These are phyloP conservation scores for Aspergillus sp. DNA, from an alignment of 2,329 filamentous ascomycete species.

Conservation along the genomic window DNA sequence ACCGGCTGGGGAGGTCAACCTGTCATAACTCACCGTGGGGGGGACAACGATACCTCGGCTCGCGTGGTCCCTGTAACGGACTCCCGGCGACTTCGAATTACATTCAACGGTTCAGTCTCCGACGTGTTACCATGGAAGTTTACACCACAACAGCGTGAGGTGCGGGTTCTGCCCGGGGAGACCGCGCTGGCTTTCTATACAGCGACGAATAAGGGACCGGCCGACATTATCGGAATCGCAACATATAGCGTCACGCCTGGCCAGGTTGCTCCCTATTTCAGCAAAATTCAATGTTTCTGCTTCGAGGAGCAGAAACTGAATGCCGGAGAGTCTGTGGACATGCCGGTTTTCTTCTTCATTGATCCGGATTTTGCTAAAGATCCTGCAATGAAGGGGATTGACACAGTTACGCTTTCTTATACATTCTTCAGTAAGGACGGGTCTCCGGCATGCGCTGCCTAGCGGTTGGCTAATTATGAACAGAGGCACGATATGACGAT, in stretches of 20 bases:
- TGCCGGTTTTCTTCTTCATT: slow-evolving; percentile 99
- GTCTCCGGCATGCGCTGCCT: background rate
- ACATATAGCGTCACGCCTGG: slow-evolving; percentile 96
- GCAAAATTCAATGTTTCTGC: slow-evolving; percentile 99
- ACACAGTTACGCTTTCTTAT: slow-evolving; percentile 92
- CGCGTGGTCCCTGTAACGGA: slow-evolving; percentile 73
- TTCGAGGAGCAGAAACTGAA: slow-evolving; percentile 95
- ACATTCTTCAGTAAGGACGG: slow-evolving; percentile 84
- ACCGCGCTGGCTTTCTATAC: slow-evolving; percentile 97
- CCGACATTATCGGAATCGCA: slow-evolving; percentile 95
- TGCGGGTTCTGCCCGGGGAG: slow-evolving; percentile 88
- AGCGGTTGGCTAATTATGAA: slow-evolving; percentile 27
- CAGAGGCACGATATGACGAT: slow-evolving; percentile 77
- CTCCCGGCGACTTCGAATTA: slow-evolving; percentile 82
- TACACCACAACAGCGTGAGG: slow-evolving; percentile 89
- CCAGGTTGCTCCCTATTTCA: slow-evolving; percentile 94
- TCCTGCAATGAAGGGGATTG: slow-evolving; percentile 83
- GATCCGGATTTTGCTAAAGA: slow-evolving; percentile 92
- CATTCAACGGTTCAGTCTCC: slow-evolving; percentile 91
- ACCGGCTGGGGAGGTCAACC: slow-evolving; percentile 83
- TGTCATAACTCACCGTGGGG: slow-evolving; percentile 67
- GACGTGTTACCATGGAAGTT: slow-evolving; percentile 98
- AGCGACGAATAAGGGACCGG: slow-evolving; percentile 79
- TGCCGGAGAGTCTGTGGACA: slow-evolving; percentile 93
- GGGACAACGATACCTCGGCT: slow-evolving; percentile 58